A percentile compares a stretch with the other conserved stretches of the same genome.
phyloP scores from a whole-genome alignment of 768 basidiomycete species.

The Termitomyces sp. region DNA sequence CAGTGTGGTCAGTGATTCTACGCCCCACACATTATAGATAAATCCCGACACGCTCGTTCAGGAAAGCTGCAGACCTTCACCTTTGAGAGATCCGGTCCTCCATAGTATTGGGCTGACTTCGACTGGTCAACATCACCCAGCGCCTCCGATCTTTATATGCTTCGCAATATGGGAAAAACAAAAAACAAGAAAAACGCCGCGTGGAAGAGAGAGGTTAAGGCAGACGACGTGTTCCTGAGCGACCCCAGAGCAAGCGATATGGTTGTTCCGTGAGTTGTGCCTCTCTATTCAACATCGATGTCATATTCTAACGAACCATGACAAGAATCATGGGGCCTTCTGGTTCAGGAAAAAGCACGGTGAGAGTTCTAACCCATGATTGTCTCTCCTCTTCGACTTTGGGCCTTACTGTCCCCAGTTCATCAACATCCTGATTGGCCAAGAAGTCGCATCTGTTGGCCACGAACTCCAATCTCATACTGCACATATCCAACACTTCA shows the following conservation, averaged over 20 bases:
- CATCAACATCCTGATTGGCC: slow-evolving; percentile 21
- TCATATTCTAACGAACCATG: background rate
- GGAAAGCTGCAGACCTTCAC: background rate
- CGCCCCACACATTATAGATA: background rate
- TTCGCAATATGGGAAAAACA: background rate
- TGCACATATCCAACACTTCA: slow-evolving; percentile 17
- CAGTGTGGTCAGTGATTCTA: background rate
- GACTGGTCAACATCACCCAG: background rate
- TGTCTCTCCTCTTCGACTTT: background rate
- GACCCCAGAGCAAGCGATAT: slow-evolving; percentile 12
- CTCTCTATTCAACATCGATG: background rate
- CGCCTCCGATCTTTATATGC: background rate
- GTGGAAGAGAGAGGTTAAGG: slow-evolving; percentile 13
- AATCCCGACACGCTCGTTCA: background rate
- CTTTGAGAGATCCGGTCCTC: background rate
- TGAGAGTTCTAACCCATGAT: background rate
- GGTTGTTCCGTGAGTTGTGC: slow-evolving; percentile 14
- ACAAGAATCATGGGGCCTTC: slow-evolving; percentile 19
- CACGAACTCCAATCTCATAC: slow-evolving; percentile 18
- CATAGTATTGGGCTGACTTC: background rate
- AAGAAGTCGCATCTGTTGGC: slow-evolving; percentile 13
- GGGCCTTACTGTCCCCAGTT: slow-evolving; percentile 13
- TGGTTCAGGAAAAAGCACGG: slow-evolving; percentile 19
- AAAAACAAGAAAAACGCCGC: slow-evolving; percentile 5
- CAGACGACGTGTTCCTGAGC: slow-evolving; percentile 12